A percentile compares a stretch with the other conserved stretches of the same genome.
Conservation (phyloP, 1,284 basidiomycete species). For the Serendipita sp. region DNA sequence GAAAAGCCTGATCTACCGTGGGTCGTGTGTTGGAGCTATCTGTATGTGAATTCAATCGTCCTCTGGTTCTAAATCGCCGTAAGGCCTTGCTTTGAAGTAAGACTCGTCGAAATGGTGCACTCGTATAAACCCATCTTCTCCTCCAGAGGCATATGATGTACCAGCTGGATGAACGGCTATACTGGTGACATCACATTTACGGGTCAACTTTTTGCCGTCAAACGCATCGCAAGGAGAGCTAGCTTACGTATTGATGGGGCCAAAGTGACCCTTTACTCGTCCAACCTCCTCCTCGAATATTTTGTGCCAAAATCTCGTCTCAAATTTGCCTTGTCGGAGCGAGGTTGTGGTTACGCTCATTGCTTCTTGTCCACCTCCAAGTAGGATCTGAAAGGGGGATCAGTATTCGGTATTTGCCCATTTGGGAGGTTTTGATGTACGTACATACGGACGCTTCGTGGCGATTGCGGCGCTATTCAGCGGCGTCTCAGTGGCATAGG, state of each 20-base stretch:
- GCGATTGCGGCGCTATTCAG: conserved; percentile 88
- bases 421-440: conserved; percentile 13
- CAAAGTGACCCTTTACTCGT: conserved; percentile 92
- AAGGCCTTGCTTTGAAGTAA: conserved; percentile 80
- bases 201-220: background rate
- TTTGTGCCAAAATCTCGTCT: conserved; percentile 97
- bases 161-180: conserved; percentile 89
- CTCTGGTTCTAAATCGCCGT: conserved; percentile 75
- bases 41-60: conserved; percentile 14
- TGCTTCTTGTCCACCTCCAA: conserved; percentile 96
- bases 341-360: conserved; percentile 97
- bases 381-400: conserved; percentile 44
- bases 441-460: conserved; percentile 71
- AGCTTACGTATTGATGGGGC: conserved; percentile 89
- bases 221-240: background rate
- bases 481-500: conserved; percentile 85
- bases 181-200: conserved; percentile 24
- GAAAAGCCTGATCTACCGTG: too few relatives aligned
- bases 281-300: conserved; percentile 97
- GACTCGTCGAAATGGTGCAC: conserved; percentile 87
- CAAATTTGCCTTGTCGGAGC: conserved; percentile 89
- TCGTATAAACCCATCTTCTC: conserved; percentile 91
- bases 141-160: conserved; percentile 82
- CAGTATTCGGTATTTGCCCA: background rate
- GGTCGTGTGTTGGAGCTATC: too few relatives aligned